phyloP scores from a whole-genome alignment of 73 alveolate species.

The Loxodes magnus region DNA sequence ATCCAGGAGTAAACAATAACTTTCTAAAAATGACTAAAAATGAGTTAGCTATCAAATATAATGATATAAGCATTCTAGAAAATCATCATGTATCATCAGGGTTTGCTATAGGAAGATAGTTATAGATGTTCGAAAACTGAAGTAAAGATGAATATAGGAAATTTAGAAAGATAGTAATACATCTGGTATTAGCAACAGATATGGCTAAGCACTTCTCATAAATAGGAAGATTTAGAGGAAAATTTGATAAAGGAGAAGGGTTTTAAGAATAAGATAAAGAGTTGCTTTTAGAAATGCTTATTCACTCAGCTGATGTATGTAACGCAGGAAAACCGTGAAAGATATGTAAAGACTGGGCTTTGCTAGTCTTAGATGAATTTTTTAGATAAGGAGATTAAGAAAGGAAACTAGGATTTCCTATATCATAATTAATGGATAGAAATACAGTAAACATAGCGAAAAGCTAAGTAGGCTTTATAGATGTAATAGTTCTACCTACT shows the following conservation, averaged over 20 bases:
- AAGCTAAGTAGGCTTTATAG: conserved; percentile 85
- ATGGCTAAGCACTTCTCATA: conserved; percentile 69
- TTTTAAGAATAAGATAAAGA: no score
- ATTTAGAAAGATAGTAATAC: conserved; percentile 48
- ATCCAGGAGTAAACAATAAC: conserved; percentile 54
- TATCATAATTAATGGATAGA: conserved; percentile 80
- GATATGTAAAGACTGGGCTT: conserved; percentile 73
- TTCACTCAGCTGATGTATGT: conserved; percentile 73
- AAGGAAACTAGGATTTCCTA: conserved; percentile 58
- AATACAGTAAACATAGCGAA: conserved; percentile 72
- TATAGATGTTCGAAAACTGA: conserved; percentile 22
- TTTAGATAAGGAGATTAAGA: conserved; percentile 86
- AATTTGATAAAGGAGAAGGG: no score
- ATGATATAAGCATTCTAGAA: conserved; percentile 48
- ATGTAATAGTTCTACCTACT: conserved; percentile 69
- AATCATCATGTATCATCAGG: conserved; percentile 47
- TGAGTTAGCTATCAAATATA: conserved; percentile 36
- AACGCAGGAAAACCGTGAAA: conserved; percentile 64
- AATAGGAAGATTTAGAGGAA: conserved; percentile 26
- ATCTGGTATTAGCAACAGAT: conserved; percentile 65
- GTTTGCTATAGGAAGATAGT: conserved; percentile 11
- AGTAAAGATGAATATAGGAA: conserved; percentile 32
- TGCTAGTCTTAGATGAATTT: conserved; percentile 71
- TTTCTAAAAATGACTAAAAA: conserved; percentile 25
- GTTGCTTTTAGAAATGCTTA: conserved; percentile 50